Base-by-base conservation (phyloP, 2,329 filamentous ascomycete genomes). In the Ophiostoma populinum region DNA sequence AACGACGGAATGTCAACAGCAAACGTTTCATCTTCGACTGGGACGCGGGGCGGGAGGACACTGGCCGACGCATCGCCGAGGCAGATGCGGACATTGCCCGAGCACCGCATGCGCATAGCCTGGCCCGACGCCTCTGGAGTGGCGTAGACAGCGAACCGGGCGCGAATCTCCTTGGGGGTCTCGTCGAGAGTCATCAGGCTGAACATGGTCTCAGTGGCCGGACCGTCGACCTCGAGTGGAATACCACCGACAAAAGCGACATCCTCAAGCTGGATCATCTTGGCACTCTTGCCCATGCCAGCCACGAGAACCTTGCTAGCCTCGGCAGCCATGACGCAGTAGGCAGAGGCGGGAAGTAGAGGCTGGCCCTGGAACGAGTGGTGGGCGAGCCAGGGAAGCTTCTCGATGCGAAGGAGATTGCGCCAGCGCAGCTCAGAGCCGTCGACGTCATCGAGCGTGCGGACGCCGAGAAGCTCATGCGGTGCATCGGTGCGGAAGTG, bases 291-390 rank as follows among this genome's bases (percentile, higher is more conserved):
- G n/a, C n/a, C n/a, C n/a, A n/a, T n/a, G n/a, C 45, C 47, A 1
- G 40, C 43, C 6, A 54, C 26, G 1, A 53, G 42, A 1, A 40
- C 44, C 3, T 43, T 49, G 2, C 56, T 55, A 3, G 61, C 61
- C 31, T 65, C 62, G 7, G 62, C 42, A 2, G 58, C 59, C 56
- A 65, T 63, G 30, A 57, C 40, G 24, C 58, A 55, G 42, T 64
- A 66, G 0, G 55, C 62, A 2, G 62, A 62, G 3, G 56, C 60
- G 2, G 62, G 62, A 7, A 65, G 47, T 12, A 66, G 46, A 4
- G 55, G 51, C 34, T 61, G 55, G 1, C 55, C 55, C 39, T 62
- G 58, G 22, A 65, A 59, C 7, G 40, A 9, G 31, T 50, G 49
- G 25, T 46, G 49, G 26, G 46, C 43, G 13, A 55, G 37, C 40